Base-by-base conservation (phyloP, 1,284 basidiomycete genomes). In the Trichosporon faecale region DNA sequence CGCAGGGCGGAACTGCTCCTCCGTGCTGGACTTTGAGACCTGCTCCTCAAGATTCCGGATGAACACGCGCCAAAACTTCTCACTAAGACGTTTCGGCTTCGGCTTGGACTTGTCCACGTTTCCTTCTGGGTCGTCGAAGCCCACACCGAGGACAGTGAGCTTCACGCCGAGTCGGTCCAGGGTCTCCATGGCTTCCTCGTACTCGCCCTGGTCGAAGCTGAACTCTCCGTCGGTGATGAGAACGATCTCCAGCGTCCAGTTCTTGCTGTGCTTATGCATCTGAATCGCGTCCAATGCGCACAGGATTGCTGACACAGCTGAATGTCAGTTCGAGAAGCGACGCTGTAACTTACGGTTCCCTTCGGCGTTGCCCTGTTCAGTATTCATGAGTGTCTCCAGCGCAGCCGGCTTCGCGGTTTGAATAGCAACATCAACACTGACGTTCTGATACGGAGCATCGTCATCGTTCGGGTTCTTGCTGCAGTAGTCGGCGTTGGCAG, bases 301-400 rank as follows among this genome's bases (percentile, higher is more conserved):
- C 73, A 96, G 90, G 46, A 97, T 83, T 1, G 90, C 94, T 75
- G 95, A 93, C 65, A 97, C 86, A 3, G 94, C 94, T 96, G 69
- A 67, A 6, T 46, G 49, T 72, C 27, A 70, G 68, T 35, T 14
- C n/a, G 2, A 33, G 44, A 49, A 8, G 55, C 21, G n/a, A 8
- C 12, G 8, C 11, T n/a, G 29, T 27, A 2, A 72, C 81, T 73
- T 70, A 83, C 80, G 78, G 72, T 75, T 84, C 5, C 79, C 80
- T 23, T 81, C 76, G 25, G 71, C 57, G 29, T 77, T 67, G 2
- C 86, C 86, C 0, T 85, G 84, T 16, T 91, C 89, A 7, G 91
- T 86, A 73, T 86, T 80, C 60, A 94, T 86, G 9, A 97, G 84
- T 78, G 91, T 90, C 67, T 91, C 88, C 16, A 96, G 86, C 2